These are phyloP conservation scores for Penicillium glabrum DNA, from an alignment of 2,329 filamentous ascomycete genomes.

Conservation along the genomic window DNA sequence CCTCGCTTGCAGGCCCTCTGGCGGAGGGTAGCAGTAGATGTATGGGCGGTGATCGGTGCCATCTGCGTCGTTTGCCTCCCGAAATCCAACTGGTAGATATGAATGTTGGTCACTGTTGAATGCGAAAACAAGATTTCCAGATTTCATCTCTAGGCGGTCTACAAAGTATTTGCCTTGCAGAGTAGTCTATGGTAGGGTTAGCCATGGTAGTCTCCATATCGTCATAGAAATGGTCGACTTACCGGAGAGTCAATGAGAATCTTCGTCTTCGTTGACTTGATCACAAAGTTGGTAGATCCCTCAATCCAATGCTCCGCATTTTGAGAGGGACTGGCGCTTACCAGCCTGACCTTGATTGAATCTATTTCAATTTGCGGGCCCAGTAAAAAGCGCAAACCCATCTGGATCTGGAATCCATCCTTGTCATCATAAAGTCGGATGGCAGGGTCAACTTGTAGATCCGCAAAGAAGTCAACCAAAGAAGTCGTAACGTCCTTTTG, in stretches of 20 bases:
- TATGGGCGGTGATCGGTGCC: conserved; percentile 56
- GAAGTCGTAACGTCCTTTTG: conserved; percentile 66
- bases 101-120: conserved; percentile 29
- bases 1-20: conserved; percentile 66
- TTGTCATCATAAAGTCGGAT: conserved; percentile 68
- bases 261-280: conserved; percentile 58
- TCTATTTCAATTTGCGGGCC: conserved; percentile 69
- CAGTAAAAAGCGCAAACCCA: conserved; percentile 71
- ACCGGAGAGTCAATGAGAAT: conserved; percentile 52
- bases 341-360: conserved; percentile 63
- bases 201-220: not conserved
- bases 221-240: conserved; percentile 19
- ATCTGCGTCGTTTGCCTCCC: conserved; percentile 32
- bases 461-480: conserved; percentile 71
- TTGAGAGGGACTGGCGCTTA: conserved; percentile 48
- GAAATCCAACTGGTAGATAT: conserved; percentile 35
- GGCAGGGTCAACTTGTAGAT: conserved; percentile 65
- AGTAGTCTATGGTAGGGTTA: conserved; percentile 29
- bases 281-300: conserved; percentile 42
- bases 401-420: conserved; percentile 71
- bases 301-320: conserved; percentile 68
- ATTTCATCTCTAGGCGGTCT: conserved; percentile 65
- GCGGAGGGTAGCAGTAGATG: conserved; percentile 71
- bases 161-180: conserved; percentile 71
- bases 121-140: conserved; percentile 41